Base-by-base conservation (phyloP, 2,329 filamentous ascomycete species). In the Botrytis pseudocinerea region DNA sequence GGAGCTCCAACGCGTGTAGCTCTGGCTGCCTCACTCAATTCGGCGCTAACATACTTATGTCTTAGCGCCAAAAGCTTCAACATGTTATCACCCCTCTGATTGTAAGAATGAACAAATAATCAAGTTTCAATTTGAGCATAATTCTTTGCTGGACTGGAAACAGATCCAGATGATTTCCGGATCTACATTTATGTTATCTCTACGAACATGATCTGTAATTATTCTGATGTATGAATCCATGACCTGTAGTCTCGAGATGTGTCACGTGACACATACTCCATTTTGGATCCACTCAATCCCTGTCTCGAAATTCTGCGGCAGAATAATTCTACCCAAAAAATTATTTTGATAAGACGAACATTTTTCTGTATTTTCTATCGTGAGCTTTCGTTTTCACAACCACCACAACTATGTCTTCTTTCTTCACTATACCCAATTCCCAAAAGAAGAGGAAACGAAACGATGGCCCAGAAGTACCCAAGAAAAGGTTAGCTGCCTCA, bases 361-460 rank as follows among this genome's bases (percentile, higher is more conserved):
- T 72, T 72, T 72, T 72, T 72, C 38, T 60, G 40, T 48, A 48
- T 42, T 48, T 71, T 25, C 69, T 28, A 65, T 46, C 22, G 38
- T 61, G 60, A 71, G 35, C 60, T 40, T 65, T 9, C 54, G 22
- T 38, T 40, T 42, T 28, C 60, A 12, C 60, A 54, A 65, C 60
- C 46, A 57, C 68, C 51, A 63, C 65, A 65, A 76, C 42, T 40
- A 97, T 97, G 95, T 97, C 95, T 80, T 97, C 95, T 57, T 99
- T 98, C 84, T 99, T 99, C 84, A 97, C 95, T 69, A 86, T 92
- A 57, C 94, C 96, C 9, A 92, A 92, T 59, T 92, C 92, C 69
- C 92, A 95, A 80, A 93, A 93, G 85, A 98, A 98, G 87, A 88
- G 96, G 79, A 98, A 98, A 87, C 88, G 95, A 75, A 80, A 85